A percentile compares a stretch with the other conserved stretches of the same genome.
Conservation (phyloP, 257 asterid species). For the Capsicum pubescens region DNA sequence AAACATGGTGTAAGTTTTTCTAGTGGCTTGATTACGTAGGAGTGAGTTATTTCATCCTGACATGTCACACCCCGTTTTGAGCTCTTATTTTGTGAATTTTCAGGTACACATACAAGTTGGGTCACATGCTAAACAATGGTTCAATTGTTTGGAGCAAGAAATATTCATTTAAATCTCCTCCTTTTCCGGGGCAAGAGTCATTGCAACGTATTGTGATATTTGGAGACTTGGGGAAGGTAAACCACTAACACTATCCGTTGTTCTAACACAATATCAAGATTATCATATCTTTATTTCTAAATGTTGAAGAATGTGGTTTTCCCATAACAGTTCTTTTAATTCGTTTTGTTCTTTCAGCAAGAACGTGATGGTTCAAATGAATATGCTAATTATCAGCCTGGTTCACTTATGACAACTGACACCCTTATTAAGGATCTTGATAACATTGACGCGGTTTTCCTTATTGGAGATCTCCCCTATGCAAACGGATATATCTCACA, state of each 20-base stretch:
- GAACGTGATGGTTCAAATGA: conserved; percentile 98
- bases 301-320: neutral
- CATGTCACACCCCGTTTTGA: conserved; percentile 1
- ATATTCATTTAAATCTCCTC: conserved; percentile 74
- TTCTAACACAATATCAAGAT: neutral
- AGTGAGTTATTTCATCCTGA: neutral
- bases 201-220: conserved; percentile 79
- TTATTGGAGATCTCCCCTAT: conserved; percentile 62
- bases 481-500: conserved; percentile 73
- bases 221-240: conserved; percentile 98
- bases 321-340: no score
- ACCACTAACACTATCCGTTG: neutral
- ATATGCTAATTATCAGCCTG: conserved; percentile 81
- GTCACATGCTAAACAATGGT: conserved; percentile 67
- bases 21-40: neutral
- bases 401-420: conserved; percentile 82
- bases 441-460: conserved; percentile 62
- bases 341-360: conserved; percentile 51
- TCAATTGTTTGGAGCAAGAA: conserved; percentile 72
- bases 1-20: conserved; percentile 53
- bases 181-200: conserved; percentile 87
- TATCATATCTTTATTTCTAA: neutral
- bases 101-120: conserved; percentile 81
- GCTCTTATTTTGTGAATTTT: neutral
- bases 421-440: conserved; percentile 64